Conservation (phyloP, 352 stramenopile genomes). For the Globisporangium solare region DNA sequence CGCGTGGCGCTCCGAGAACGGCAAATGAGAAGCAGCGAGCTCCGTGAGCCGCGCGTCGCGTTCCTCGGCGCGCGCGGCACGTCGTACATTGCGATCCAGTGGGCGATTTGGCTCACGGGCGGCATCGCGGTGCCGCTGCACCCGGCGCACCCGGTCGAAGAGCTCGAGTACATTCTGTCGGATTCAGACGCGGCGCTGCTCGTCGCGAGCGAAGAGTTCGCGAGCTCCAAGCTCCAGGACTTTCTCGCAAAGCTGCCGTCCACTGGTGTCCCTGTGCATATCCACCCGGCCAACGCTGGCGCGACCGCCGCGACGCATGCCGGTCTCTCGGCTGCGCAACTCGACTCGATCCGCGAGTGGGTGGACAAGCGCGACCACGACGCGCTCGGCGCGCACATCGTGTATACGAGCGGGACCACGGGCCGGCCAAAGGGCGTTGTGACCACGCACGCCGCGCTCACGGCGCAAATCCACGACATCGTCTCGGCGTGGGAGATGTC, state of each 20-base stretch:
- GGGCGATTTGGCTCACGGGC: conserved; percentile 70
- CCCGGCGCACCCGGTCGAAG: conserved; percentile 41
- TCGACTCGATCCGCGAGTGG: conserved; percentile 29
- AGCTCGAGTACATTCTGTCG: conserved; percentile 72
- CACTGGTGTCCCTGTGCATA: conserved; percentile 20
- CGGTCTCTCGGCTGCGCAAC: conserved; percentile 10
- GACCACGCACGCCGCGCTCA: conserved; percentile 61
- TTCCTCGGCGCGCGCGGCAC: conserved; percentile 37
- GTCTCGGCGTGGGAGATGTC: conserved; percentile 83
- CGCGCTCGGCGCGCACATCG: conserved; percentile 37
- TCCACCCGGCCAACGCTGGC: background rate
- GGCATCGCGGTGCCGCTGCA: conserved; percentile 66
- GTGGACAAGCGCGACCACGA: conserved; percentile 19
- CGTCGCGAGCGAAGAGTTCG: conserved; percentile 43
- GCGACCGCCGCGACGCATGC: background rate
- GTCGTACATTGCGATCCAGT: conserved; percentile 65
- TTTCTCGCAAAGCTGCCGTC: conserved; percentile 19
- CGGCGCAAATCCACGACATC: conserved; percentile 78
- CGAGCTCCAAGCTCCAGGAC: conserved; percentile 7
- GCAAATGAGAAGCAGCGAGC: background rate
- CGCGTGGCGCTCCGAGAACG: conserved; percentile 4
- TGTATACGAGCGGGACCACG: conserved; percentile 88
- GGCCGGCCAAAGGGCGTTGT: conserved; percentile 81
- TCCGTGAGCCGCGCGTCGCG: conserved; percentile 30
- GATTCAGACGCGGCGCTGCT: conserved; percentile 46